Conservation (phyloP, 2,329 filamentous ascomycete genomes). For the Venturia effusa region DNA sequence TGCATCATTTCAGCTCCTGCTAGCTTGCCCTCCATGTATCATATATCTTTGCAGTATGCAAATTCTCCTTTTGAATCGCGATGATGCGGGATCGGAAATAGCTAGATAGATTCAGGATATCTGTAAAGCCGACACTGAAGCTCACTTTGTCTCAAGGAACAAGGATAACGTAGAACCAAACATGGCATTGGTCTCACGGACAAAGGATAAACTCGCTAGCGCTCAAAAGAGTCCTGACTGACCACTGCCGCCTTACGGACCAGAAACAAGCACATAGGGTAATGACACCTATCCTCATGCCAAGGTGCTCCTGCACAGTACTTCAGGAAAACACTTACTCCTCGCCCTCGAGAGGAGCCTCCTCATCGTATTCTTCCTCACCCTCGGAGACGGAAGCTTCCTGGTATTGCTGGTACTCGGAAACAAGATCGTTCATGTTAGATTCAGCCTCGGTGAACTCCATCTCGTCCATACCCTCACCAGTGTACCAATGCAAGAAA, state of each 20-base stretch:
- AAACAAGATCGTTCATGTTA: slow-evolving; percentile 99
- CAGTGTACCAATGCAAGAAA: slow-evolving; percentile 99
- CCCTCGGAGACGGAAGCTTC: slow-evolving; percentile 95
- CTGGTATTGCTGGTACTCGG: slow-evolving; percentile 99
- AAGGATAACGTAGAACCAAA: neutral
- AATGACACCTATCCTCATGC: neutral
- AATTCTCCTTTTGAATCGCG: too few relatives aligned
- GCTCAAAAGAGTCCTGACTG: slow-evolving; percentile 4
- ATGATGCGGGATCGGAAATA: too few relatives aligned
- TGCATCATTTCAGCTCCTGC: too few relatives aligned
- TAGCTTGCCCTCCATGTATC: too few relatives aligned
- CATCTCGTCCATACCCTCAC: slow-evolving; percentile 99
- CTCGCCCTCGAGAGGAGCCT: slow-evolving; percentile 61
- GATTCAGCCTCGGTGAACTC: slow-evolving; percentile 99
- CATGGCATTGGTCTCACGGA: neutral
- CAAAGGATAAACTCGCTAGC: slow-evolving; percentile 1
- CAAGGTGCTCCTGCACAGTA: neutral
- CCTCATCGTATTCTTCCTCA: slow-evolving; percentile 91
- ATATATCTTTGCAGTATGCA: too few relatives aligned
- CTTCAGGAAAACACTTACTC: slow-evolving; percentile 35
- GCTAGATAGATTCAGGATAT: too few relatives aligned
- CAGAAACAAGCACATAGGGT: neutral
- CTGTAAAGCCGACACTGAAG: too few relatives aligned
- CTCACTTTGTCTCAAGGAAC: too few relatives aligned
- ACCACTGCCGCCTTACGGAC: neutral